Evolutionary conservation across 805 yeast species (phyloP), one percentile per base, ranked within the genome.

Genomic region (Saccharomycopsis sp.): DNA sequence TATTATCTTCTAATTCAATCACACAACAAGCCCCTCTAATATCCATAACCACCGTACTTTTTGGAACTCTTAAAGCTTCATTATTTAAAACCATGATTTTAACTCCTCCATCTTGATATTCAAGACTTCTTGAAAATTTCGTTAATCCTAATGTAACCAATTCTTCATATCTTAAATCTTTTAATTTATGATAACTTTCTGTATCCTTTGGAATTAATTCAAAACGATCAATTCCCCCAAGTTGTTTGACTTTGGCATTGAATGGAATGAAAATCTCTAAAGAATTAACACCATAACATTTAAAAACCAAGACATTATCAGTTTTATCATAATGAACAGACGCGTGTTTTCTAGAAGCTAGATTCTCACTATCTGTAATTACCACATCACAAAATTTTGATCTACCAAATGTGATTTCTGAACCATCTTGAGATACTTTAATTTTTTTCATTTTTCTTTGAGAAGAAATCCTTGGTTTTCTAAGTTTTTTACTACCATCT

Each of bases 251-350:
- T 26, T 52, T 49, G 8, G 59, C 53, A 17, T 47, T 40, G 18
- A 55, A 58, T 1, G 80, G 79, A 37, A 74, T 61, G 3, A 70
- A 64, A 28, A 74, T 60, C 32, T 69, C 73, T 41, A 72, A 54
- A 4, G 80, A 79, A 51, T 75, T 75, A 49, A 62, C 61, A 1
- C 81, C 80, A 45, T 64, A 45, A 51, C 80, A 75, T 30, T 59
- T 59, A 40, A 75, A 49, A 8, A 51, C 52, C 32, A 73, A 51
- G 19, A 42, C 12, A 13, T 57, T 50, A 9, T 54, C 20, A 15
- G 13, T 27, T 12, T n/a, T 21, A 28, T 39, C 44, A 18, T 26
- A 45, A 17, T 31, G 36, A 10, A 40, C 46, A 9, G 46, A 20
- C 20, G 49, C 49, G 36, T 45, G 49, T 20, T 45, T 42, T n/a